These are phyloP conservation scores for Lanmaoa rubissima DNA, from an alignment of 768 basidiomycete genomes.

Conservation along the genomic window DNA sequence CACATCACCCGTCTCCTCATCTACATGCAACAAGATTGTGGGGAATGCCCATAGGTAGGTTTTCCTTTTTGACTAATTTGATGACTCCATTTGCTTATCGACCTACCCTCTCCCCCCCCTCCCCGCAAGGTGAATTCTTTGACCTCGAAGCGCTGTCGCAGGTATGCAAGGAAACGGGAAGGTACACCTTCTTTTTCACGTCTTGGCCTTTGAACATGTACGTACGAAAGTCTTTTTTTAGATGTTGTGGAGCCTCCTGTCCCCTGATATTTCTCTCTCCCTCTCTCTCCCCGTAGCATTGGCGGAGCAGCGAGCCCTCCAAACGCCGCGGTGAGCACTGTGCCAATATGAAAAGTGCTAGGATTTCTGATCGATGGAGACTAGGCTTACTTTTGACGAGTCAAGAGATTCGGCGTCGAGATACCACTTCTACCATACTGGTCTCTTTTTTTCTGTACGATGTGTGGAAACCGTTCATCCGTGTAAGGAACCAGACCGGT, in stretches of 20 bases:
- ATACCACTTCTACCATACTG: neutral
- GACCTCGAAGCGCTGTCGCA: conserved; percentile 63
- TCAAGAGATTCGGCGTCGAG: neutral
- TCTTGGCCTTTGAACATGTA: conserved; percentile 76
- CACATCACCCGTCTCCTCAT: neutral
- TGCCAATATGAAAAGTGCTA: neutral
- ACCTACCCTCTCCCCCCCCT: neutral
- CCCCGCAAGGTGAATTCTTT: conserved; percentile 59
- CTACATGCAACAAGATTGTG: conserved; percentile 43
- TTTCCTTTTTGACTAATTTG: neutral
- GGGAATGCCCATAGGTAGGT: conserved; percentile 70
- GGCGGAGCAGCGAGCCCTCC: conserved; percentile 70
- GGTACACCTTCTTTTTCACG: conserved; percentile 75
- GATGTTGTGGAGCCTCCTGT: no score
- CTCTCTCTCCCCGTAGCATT: conserved; percentile 34
- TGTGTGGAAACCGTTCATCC: neutral
- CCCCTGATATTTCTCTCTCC: neutral
- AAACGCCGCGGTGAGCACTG: conserved; percentile 61
- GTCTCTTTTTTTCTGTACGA: no score
- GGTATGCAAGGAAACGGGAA: conserved; percentile 51
- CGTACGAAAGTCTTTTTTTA: conserved; percentile 17
- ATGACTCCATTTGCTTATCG: neutral
- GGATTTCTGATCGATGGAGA: neutral
- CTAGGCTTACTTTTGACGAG: conserved; percentile 30
- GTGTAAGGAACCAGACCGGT: neutral